A percentile compares a stretch with the other conserved stretches of the same genome.
These are phyloP conservation scores for Phytopythium kandeliae DNA, from an alignment of 352 stramenopile species.

Conservation along the genomic window DNA sequence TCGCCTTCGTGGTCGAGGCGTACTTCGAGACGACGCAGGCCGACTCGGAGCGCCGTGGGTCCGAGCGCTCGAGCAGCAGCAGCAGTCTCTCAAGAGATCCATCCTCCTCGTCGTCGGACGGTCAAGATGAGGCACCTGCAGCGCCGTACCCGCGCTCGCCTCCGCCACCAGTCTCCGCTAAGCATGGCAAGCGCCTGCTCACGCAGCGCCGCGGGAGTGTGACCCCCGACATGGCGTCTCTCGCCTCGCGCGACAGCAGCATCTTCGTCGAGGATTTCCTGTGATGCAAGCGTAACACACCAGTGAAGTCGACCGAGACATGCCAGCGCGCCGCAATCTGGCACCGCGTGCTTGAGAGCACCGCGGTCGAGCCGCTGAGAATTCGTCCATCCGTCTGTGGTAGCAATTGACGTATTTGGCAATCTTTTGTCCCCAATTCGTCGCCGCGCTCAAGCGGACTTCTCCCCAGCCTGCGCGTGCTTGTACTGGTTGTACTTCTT, in stretches of 20 bases:
- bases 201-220: background rate
- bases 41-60: background rate
- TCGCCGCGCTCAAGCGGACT: conserved; percentile 1
- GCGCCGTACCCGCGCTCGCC: background rate
- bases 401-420: too few relatives aligned
- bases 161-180: background rate
- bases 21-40: conserved; percentile 30
- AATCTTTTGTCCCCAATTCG: too few relatives aligned
- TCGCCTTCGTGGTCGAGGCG: conserved; percentile 61
- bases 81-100: background rate
- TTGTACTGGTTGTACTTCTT: conserved; percentile 86
- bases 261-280: background rate
- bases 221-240: background rate
- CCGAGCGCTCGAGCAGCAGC: background rate
- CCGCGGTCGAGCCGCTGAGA: too few relatives aligned
- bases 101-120: background rate
- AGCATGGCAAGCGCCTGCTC: conserved; percentile 2
- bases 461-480: background rate
- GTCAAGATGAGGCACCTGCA: background rate
- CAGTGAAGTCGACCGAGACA: too few relatives aligned
- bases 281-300: background rate
- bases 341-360: too few relatives aligned
- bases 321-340: too few relatives aligned
- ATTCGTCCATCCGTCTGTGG: too few relatives aligned
- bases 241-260: background rate